Percentiles rank a stretch among this genome's conserved stretches.
These are phyloP conservation scores for Aquilaria yunnanensis DNA, from an alignment of 345 rosid species.

Conservation along the genomic window DNA sequence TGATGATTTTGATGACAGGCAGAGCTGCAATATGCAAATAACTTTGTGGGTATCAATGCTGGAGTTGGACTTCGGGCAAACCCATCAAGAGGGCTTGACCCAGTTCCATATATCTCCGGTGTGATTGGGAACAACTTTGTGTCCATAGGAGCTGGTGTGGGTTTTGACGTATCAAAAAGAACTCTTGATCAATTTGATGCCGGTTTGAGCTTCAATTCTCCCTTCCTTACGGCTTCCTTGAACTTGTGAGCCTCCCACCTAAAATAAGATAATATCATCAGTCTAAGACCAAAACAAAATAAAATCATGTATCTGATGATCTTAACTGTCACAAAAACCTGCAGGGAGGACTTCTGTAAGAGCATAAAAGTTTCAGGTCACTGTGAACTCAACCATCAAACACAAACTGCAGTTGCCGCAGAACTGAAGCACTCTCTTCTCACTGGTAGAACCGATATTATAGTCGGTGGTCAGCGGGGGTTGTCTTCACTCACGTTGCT, in stretches of 20 bases:
- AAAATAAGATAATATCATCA: background rate
- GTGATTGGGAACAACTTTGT: conserved; percentile 30
- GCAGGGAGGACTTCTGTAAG: conserved; percentile 45
- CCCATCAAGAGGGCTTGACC: conserved; percentile 22
- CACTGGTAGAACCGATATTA: conserved; percentile 11
- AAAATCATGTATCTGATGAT: no score
- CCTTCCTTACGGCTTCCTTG: conserved; percentile 34
- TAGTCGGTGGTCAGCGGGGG: conserved; percentile 37
- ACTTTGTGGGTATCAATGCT: conserved; percentile 34
- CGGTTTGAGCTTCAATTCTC: conserved; percentile 35
- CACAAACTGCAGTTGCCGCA: conserved; percentile 43
- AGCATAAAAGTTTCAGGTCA: conserved; percentile 26
- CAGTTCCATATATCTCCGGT: conserved; percentile 33
- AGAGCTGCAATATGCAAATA: conserved; percentile 24
- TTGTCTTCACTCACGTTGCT: conserved; percentile 30
- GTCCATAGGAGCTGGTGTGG: conserved; percentile 34
- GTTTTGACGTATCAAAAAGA: conserved; percentile 22
- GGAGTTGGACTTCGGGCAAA: conserved; percentile 29
- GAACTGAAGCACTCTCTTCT: conserved; percentile 30
- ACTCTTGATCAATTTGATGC: conserved; percentile 25
- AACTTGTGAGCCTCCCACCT: conserved; percentile 32
- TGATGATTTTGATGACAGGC: no score
- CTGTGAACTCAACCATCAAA: conserved; percentile 27
- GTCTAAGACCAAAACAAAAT: no score
- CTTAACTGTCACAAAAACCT: background rate